Evolutionary conservation across 179 eudicot species (phyloP).

Genomic region (Nepenthes alata): DNA sequence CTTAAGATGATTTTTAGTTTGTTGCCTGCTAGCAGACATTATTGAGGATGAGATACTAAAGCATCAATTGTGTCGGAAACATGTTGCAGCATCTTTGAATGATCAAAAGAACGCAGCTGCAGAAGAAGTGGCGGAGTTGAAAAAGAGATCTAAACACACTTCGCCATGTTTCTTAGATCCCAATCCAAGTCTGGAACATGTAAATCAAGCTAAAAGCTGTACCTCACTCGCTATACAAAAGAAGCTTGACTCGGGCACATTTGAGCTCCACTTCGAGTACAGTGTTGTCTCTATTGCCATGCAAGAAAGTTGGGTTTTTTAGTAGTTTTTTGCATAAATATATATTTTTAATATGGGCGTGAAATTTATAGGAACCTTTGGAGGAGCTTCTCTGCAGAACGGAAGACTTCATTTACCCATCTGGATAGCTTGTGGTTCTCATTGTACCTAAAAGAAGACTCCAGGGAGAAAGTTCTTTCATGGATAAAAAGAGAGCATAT

Average conservation of each 20-base stretch:
- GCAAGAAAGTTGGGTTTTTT: neutral
- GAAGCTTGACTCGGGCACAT: slow-evolving; percentile 28
- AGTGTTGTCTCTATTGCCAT: slow-evolving; percentile 7
- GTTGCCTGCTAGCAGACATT: slow-evolving; percentile 5
- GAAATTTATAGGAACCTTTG: slow-evolving; percentile 33
- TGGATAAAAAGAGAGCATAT: slow-evolving; percentile 38
- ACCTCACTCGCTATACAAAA: slow-evolving; percentile 10
- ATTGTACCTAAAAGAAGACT: slow-evolving; percentile 20
- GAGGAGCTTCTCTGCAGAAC: slow-evolving; percentile 41
- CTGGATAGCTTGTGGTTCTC: slow-evolving; percentile 47
- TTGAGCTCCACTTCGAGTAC: slow-evolving; percentile 45
- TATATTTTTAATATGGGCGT: neutral
- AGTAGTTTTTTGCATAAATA: neutral
- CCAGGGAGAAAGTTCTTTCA: slow-evolving; percentile 29
- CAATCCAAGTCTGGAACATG: slow-evolving; percentile 7
- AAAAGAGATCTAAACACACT: slow-evolving; percentile 5
- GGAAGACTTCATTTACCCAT: slow-evolving; percentile 25
- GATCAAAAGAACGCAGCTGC: slow-evolving; percentile 1
- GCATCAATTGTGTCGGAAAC: slow-evolving; percentile 17
- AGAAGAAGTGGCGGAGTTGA: slow-evolving; percentile 2
- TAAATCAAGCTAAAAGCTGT: slow-evolving; percentile 6
- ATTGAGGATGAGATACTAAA: slow-evolving; percentile 11
- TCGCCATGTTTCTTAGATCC: slow-evolving; percentile 8
- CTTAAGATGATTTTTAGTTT: neutral
- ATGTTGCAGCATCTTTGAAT: slow-evolving; percentile 9